Evolutionary conservation across 2,329 filamentous ascomycete species (phyloP).

Genomic region (Paecilomyces fulvus): DNA sequence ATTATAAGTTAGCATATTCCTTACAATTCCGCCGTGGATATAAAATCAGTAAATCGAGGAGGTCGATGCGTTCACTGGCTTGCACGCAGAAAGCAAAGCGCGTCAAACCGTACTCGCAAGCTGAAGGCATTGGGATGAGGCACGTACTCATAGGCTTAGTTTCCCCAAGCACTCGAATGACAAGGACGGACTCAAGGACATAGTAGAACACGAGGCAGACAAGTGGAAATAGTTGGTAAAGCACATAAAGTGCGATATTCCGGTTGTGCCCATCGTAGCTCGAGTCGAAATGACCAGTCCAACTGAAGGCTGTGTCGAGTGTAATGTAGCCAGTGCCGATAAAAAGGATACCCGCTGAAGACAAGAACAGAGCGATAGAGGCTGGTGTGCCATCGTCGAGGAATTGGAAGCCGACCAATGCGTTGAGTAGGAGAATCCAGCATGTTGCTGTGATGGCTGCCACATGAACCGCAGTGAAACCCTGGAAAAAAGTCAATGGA

Average conservation of each 20-base stretch:
- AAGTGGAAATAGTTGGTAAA: slow-evolving; percentile 84
- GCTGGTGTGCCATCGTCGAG: slow-evolving; percentile 86
- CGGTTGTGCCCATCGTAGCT: slow-evolving; percentile 52
- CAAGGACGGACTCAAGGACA: slow-evolving; percentile 72
- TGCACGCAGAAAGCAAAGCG: background rate
- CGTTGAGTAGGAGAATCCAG: slow-evolving; percentile 90
- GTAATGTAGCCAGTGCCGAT: slow-evolving; percentile 92
- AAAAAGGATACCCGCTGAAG: slow-evolving; percentile 64
- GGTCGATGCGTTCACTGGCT: no score
- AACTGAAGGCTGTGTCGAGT: slow-evolving; percentile 81
- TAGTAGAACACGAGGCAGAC: slow-evolving; percentile 86
- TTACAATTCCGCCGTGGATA: background rate
- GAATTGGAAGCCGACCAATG: slow-evolving; percentile 83
- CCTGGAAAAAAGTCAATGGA: slow-evolving; percentile 40
- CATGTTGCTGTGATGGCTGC: slow-evolving; percentile 79
- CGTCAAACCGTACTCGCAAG: background rate
- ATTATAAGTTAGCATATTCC: slow-evolving; percentile 1
- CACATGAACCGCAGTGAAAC: slow-evolving; percentile 82
- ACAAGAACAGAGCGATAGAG: slow-evolving; percentile 66
- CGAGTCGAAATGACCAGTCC: slow-evolving; percentile 68
- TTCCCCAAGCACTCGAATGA: slow-evolving; percentile 79
- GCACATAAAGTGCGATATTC: slow-evolving; percentile 80
- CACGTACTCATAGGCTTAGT: slow-evolving; percentile 72
- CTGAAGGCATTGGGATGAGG: background rate
- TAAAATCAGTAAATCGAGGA: background rate